Conservation (phyloP, 495 filamentous ascomycete genomes). For the Aspergillus sclerotiicarbonarius region DNA sequence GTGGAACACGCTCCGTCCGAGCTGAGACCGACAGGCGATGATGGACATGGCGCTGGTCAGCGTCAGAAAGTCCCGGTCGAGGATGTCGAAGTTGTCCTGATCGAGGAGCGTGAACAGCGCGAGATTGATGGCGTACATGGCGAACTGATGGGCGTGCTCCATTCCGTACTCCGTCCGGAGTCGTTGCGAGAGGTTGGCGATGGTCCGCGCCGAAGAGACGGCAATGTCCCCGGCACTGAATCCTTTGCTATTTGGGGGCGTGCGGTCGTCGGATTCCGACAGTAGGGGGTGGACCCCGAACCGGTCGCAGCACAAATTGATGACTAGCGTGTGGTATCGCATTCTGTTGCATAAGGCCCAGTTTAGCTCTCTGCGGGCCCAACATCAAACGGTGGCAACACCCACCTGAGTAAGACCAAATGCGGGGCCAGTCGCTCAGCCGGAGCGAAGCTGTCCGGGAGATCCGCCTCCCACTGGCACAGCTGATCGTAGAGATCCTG, state of each 20-base stretch:
- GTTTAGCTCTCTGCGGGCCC: background rate
- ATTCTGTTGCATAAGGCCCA: conserved; percentile 16
- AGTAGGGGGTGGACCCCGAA: conserved; percentile 11
- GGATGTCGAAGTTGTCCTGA: conserved; percentile 24
- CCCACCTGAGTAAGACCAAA: conserved; percentile 30
- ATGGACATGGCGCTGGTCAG: conserved; percentile 27
- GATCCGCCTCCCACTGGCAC: conserved; percentile 20
- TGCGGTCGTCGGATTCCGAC: background rate
- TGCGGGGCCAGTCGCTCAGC: conserved; percentile 24
- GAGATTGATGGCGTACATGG: conserved; percentile 33
- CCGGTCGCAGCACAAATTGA: conserved; percentile 27
- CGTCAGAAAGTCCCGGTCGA: conserved; percentile 28
- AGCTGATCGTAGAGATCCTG: conserved; percentile 24
- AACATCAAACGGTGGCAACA: background rate
- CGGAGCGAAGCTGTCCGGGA: conserved; percentile 18
- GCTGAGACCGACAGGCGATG: conserved; percentile 25
- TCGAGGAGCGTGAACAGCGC: conserved; percentile 30
- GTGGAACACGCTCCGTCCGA: conserved; percentile 27
- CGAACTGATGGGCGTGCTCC: conserved; percentile 30
- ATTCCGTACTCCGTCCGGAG: conserved; percentile 27
- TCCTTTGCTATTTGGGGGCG: background rate
- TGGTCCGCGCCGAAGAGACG: conserved; percentile 24
- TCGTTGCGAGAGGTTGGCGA: conserved; percentile 18
- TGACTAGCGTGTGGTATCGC: conserved; percentile 31
- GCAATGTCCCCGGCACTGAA: conserved; percentile 11